Evolutionary conservation across 2,329 filamentous ascomycete genomes (phyloP).

Genomic region (Botrytis porri): DNA sequence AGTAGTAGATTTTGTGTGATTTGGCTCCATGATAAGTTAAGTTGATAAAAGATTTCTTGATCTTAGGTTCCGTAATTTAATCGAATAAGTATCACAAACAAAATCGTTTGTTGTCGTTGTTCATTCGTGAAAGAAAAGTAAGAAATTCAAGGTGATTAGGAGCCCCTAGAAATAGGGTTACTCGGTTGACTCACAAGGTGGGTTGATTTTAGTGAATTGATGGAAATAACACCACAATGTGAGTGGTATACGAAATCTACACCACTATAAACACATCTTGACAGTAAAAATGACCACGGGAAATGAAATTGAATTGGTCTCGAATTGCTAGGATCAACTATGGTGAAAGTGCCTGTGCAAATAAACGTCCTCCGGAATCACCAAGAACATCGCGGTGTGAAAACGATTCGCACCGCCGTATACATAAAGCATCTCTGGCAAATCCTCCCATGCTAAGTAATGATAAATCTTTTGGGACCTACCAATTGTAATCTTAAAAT

Average conservation of each 20-base stretch:
- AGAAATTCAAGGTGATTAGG: neutral
- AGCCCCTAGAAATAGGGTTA: neutral
- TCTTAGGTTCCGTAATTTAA: neutral
- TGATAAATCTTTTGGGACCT: neutral
- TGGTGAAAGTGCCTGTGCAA: neutral
- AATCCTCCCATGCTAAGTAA: neutral
- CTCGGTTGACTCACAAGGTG: conserved; percentile 1
- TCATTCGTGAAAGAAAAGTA: neutral
- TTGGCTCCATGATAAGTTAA: neutral
- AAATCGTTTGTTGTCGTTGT: too few species aligned
- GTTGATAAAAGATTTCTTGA: neutral
- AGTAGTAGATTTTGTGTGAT: neutral
- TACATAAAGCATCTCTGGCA: neutral
- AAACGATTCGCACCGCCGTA: too few species aligned
- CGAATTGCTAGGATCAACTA: neutral
- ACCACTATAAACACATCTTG: neutral
- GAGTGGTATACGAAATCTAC: neutral
- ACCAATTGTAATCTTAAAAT: neutral
- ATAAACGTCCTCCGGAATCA: neutral
- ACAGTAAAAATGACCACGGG: neutral
- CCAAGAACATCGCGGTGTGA: neutral
- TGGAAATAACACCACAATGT: neutral
- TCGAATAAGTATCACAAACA: neutral
- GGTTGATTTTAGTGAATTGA: conserved; percentile 8
- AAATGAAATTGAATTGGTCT: neutral